Evolutionary conservation across 2,329 filamentous ascomycete genomes (phyloP), one percentile per base, ranked within the genome.

Genomic region (Lizonia empirigonia): DNA sequence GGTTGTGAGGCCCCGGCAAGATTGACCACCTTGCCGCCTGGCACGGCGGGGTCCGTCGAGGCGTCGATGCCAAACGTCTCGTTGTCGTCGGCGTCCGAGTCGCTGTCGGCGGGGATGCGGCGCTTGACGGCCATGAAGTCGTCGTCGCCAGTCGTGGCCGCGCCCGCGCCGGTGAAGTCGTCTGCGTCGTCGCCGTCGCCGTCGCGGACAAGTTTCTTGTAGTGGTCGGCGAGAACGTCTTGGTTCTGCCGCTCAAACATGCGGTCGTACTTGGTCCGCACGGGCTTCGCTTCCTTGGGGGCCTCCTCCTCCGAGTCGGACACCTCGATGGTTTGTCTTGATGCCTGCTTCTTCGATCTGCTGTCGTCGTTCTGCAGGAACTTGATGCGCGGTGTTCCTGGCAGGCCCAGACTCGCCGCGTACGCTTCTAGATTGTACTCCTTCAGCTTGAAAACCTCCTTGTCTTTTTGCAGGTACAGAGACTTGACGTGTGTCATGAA

Each of bases 221-320:
- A 97, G 75, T 99, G 94, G 48, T 88, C 86, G n/a, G 93, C 92
- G 58, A 99, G 76, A 24, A 99, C 89, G 69, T 97, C 92, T 74
- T 97, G 93, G 74, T 99, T 99, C 63, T 88, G 89, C 54, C 94
- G 83, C 78, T 97, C 93, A 74, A 97, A 97, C 94, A 99, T 97
- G 63, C 91, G 88, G 74, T 99, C 91, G 71, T 96, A 95, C 74
- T 96, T 97, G 24, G 95, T 99, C 55, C 91, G 85, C 15, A 96
- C 90, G 75, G 86, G 85, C 71, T 83, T 85, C 54, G 78, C 76
- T 59, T 78, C 71, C 65, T 81, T 80, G 26, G 70, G 65, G 30
- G 71, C 77, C 20, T 66, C 70, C 13, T 80, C 81, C 7, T 84
- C 80, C 5, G 12, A n/a, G 3, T 85, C 86, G 12, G 89, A 69